Percentiles rank a stretch among this genome's conserved stretches.
phyloP scores from a whole-genome alignment of 2,329 filamentous ascomycete species.

The Dactylellina drechsleri region DNA sequence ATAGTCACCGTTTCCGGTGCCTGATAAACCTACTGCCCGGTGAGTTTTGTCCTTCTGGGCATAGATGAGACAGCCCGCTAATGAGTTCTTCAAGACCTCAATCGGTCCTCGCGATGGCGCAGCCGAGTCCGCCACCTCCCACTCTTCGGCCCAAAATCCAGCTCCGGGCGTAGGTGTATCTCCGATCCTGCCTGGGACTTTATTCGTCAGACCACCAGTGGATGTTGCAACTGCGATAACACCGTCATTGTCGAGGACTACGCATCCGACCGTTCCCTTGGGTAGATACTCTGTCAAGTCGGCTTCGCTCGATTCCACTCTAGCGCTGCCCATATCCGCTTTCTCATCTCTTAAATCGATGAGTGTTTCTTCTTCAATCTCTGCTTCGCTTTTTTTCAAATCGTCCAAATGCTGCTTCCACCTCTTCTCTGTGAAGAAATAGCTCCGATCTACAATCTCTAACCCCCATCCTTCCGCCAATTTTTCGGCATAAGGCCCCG shows the following conservation, averaged over 20 bases:
- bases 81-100: constrained; percentile 9
- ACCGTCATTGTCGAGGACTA: constrained; percentile 80
- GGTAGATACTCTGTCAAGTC: constrained; percentile 73
- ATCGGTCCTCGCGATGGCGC: not conserved
- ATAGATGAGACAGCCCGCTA: constrained; percentile 46
- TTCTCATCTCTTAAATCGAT: constrained; percentile 22
- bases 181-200: constrained; percentile 82
- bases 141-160: constrained; percentile 90
- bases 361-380: constrained; percentile 43
- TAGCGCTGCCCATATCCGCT: not conserved
- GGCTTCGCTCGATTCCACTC: constrained; percentile 58
- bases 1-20: constrained; percentile 88
- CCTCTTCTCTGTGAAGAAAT: constrained; percentile 80
- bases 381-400: constrained; percentile 61
- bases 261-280: constrained; percentile 85
- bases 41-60: constrained; percentile 49
- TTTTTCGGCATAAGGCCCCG: constrained; percentile 74
- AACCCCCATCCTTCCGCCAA: constrained; percentile 76
- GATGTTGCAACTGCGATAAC: constrained; percentile 75
- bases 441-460: constrained; percentile 74
- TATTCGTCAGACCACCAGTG: constrained; percentile 86
- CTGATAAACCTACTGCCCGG: constrained; percentile 71
- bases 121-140: constrained; percentile 64
- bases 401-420: constrained; percentile 81
- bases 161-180: constrained; percentile 86